Evolutionary conservation across 2,329 filamentous ascomycete species (phyloP).

Genomic region (Leptographium lundbergii): DNA sequence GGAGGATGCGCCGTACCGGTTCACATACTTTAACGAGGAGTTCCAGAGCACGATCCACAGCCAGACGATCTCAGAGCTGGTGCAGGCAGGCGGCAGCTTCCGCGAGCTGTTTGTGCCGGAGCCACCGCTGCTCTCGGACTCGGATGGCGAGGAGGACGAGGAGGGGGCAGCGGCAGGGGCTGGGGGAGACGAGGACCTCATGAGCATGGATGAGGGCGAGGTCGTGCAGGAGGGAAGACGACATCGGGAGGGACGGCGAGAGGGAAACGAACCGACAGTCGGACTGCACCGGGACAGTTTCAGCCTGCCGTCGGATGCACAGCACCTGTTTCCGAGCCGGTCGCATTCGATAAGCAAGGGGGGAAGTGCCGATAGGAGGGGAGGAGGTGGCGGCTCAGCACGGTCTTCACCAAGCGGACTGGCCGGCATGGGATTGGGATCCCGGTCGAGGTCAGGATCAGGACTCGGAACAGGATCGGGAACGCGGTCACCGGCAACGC

Average conservation of each 20-base stretch:
- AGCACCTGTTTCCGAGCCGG: slow-evolving; percentile 30
- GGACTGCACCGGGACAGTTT: slow-evolving; percentile 8
- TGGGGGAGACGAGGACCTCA: neutral
- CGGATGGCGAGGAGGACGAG: slow-evolving; percentile 49
- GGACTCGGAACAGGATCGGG: neutral
- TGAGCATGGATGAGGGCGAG: neutral
- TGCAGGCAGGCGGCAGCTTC: slow-evolving; percentile 76
- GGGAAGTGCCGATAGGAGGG: neutral
- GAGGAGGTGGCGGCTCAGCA: neutral
- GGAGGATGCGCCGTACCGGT: slow-evolving; percentile 84
- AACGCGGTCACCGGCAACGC: neutral
- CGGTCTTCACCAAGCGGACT: neutral
- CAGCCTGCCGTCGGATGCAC: slow-evolving; percentile 26
- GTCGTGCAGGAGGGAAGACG: neutral
- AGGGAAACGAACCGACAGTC: neutral
- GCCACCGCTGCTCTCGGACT: slow-evolving; percentile 60
- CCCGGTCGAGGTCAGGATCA: no score
- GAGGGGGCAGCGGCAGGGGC: neutral
- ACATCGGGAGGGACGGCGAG: no score
- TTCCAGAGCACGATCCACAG: slow-evolving; percentile 94
- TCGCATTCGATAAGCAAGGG: slow-evolving; percentile 22
- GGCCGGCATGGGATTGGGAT: no score
- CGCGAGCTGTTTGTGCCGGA: slow-evolving; percentile 84
- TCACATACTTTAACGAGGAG: slow-evolving; percentile 98
- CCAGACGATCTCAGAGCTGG: slow-evolving; percentile 83